Evolutionary conservation across 2,329 filamentous ascomycete species (phyloP), one percentile per base, ranked within the genome.

Genomic region (Blastomyces emzantsi): DNA sequence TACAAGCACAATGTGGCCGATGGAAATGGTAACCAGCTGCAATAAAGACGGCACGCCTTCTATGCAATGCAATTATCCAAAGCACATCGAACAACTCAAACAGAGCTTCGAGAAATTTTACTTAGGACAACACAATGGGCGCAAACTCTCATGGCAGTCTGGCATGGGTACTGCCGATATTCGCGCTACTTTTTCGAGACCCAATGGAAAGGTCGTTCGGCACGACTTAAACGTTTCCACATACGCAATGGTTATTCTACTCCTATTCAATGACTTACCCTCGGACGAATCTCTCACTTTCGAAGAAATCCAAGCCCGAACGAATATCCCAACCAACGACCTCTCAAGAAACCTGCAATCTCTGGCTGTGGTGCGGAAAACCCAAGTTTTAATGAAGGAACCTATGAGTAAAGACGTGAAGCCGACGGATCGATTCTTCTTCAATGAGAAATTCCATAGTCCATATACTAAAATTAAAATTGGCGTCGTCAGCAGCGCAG

Each of bases 181-280:
- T 69, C 87, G 88, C 64, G 94, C 90, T 66, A 86, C 49, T 87
- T 99, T 76, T 87, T 88, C 43, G 83, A 85, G 71, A 80, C 90
- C 73, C 0, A 83, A 85, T 49, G 88, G 89, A 43, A 92, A 92
- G 70, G 84, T 86, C 15, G 85, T 87, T 43, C 87, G 88, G 45
- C 93, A 97, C 72, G 94, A 99, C 70, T 80, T 99, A 63, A 96
- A 92, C 66, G 92, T 96, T 25, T 89, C 92, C 1, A 97, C 94
- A 0, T 94, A 94, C 73, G 91, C 87, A 70, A 96, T 97, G 90
- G 79, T 97, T 25, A 87, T 97, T 30, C 77, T 99, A 25, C 75
- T 96, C 55, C 84, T 97, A 0, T 99, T 97, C 82, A 97, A 97
- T 71, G 86, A 93, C 47, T 71, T 95, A 0, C 74, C 79, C 1